Percentiles rank a stretch among this genome's conserved stretches.
phyloP scores from a whole-genome alignment of 495 filamentous ascomycete genomes.

The Talaromyces proteolyticus region DNA sequence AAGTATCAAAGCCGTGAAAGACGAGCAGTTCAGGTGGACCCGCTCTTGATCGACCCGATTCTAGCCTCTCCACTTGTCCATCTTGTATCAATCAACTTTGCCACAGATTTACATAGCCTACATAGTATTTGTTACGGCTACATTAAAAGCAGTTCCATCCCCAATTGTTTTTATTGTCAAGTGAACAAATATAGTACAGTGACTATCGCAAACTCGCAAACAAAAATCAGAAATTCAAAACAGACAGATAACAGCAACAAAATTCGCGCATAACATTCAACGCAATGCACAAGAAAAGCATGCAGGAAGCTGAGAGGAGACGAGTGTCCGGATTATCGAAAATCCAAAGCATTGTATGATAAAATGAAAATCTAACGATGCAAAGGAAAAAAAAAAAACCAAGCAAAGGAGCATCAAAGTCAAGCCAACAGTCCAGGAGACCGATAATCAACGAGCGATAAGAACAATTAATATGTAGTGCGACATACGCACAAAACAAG shows the following conservation, averaged over 20 bases:
- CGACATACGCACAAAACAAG: conserved; percentile 16
- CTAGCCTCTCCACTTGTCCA: too few species aligned
- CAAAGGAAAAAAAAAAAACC: conserved; percentile 13
- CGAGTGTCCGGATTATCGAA: neutral
- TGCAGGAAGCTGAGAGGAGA: neutral
- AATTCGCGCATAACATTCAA: neutral
- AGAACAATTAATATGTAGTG: conserved; percentile 8
- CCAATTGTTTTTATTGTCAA: conserved; percentile 1
- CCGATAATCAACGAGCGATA: neutral
- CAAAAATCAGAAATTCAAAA: neutral
- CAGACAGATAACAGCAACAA: conserved; percentile 1
- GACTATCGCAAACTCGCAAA: neutral
- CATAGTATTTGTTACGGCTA: too few species aligned
- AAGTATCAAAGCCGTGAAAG: too few species aligned
- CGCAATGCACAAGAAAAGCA: neutral
- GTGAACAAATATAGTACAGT: conserved; percentile 4
- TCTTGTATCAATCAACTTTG: too few species aligned
- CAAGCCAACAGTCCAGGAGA: conserved; percentile 11
- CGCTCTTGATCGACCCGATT: too few species aligned
- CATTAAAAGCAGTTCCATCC: too few species aligned
- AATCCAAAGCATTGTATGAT: neutral
- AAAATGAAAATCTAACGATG: conserved; percentile 13
- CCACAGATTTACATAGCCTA: too few species aligned
- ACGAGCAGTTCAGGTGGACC: too few species aligned
- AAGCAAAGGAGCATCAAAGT: conserved; percentile 10